phyloP scores from a whole-genome alignment of 768 basidiomycete species.

The Pulveroboletus sp. region DNA sequence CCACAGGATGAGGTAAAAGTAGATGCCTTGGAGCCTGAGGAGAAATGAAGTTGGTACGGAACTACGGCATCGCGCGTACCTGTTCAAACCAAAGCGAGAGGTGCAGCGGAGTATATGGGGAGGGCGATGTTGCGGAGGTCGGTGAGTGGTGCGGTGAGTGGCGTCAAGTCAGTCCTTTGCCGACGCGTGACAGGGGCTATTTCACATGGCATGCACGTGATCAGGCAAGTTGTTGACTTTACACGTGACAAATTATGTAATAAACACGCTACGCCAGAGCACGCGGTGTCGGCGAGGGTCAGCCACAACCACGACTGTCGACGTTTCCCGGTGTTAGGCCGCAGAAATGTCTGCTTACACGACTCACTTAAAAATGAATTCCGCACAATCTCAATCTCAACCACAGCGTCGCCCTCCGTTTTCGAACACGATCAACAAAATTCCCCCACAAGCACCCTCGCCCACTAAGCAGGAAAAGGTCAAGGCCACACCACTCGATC shows the following conservation, averaged over 20 bases:
- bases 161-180: background rate
- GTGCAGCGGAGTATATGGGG: background rate
- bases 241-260: conserved; percentile 31
- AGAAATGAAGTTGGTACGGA: background rate
- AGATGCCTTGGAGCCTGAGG: background rate
- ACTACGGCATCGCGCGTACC: background rate
- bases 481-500: conserved; percentile 42
- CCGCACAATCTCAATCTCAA: conserved; percentile 5
- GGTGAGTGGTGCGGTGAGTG: background rate
- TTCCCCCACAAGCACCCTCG: conserved; percentile 23
- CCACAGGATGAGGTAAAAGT: background rate
- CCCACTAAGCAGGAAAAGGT: conserved; percentile 38
- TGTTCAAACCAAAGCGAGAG: background rate
- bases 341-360: conserved; percentile 35
- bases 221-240: conserved; percentile 15
- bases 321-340: conserved; percentile 47
- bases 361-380: conserved; percentile 31
- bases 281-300: conserved; percentile 11
- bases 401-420: conserved; percentile 40
- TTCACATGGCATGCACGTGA: conserved; percentile 24
- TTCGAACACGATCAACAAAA: conserved; percentile 37
- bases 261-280: conserved; percentile 24
- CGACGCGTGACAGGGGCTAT: conserved; percentile 12
- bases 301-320: conserved; percentile 12
- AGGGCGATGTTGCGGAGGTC: background rate